Evolutionary conservation across 768 basidiomycete species (phyloP), one percentile per base, ranked within the genome.

Genomic region (Boletus fagicola): DNA sequence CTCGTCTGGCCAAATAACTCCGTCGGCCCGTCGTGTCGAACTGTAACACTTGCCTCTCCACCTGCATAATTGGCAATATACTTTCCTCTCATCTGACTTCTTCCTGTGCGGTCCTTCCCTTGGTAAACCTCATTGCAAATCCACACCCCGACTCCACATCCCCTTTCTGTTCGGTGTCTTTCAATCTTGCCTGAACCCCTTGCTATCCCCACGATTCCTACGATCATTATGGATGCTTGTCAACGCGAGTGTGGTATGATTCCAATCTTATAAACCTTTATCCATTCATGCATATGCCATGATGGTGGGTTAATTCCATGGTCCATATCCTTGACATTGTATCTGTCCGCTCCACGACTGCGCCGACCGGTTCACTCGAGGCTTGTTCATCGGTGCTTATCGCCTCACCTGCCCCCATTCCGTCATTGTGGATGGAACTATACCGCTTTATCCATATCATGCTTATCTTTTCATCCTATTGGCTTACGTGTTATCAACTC

Each of bases 121-220:
- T 28, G 35, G 18, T 33, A 8, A 59, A 66, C 31, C 36, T n/a
- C 38, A 31, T 26, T 20, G 44, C 35, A 15, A 36, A 15, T 36
- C 35, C 15, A 13, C 35, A 16, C 35, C 15, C 15, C 20, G 26
- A 46, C 53, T 22, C n/a, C 26, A n/a, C 31, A 33, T 22, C 39
- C 7, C 12, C 22, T 15, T n/a, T 15, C 31, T 24, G 53, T 54
- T 50, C 42, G 60, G 49, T n/a, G 39, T 35, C 24, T 51, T 58
- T 51, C 39, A 22, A 65, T 53, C 3, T 50, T 42, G 36, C 20
- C 49, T 44, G 20, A 54, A 49, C 24, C 22, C 62, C 66, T 0
- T 55, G n/a, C 57, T 65, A 68, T 57, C 51, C 13, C 63, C 66
- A 53, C 57, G 13, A 58, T 62, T 62, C 65, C 53, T 69, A n/a